Conservation (phyloP, 1,284 basidiomycete genomes). For the Heterobasidion annosum region DNA sequence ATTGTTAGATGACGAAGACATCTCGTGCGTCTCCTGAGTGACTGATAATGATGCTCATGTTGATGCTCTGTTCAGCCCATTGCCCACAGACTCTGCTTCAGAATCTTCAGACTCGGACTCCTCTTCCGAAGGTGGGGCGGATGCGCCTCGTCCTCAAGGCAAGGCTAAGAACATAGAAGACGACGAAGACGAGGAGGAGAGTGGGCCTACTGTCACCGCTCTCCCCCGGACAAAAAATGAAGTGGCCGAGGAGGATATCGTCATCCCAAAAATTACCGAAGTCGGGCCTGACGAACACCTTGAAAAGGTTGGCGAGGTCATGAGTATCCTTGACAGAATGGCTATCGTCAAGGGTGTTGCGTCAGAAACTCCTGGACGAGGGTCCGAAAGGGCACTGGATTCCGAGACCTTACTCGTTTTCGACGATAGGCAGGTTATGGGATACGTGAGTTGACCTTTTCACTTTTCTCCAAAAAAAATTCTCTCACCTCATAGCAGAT, state of each 20-base stretch:
- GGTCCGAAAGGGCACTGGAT: conserved; percentile 60
- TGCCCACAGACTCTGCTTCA: conserved; percentile 27
- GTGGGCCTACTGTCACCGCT: conserved; percentile 27
- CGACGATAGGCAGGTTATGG: conserved; percentile 74
- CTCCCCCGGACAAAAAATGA: conserved; percentile 62
- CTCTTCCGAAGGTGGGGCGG: conserved; percentile 13
- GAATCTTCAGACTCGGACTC: conserved; percentile 24
- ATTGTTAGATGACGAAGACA: conserved; percentile 23
- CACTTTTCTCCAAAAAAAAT: background rate
- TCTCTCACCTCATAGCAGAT: conserved; percentile 36
- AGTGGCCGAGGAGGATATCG: conserved; percentile 37
- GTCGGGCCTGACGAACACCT: conserved; percentile 50
- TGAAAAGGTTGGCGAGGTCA: conserved; percentile 67
- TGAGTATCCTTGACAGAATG: conserved; percentile 60
- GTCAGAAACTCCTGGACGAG: conserved; percentile 29
- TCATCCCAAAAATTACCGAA: conserved; percentile 47
- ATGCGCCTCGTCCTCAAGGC: conserved; percentile 2
- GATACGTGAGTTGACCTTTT: conserved; percentile 50
- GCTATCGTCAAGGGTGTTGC: conserved; percentile 61
- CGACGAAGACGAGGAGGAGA: conserved; percentile 47
- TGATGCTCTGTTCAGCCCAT: conserved; percentile 3
- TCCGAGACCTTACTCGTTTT: conserved; percentile 83
- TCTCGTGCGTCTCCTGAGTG: background rate
- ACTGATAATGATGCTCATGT: too few species aligned
- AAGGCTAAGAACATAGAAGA: conserved; percentile 25